Evolutionary conservation across 345 rosid species (phyloP).

Genomic region (Acer saccharum): DNA sequence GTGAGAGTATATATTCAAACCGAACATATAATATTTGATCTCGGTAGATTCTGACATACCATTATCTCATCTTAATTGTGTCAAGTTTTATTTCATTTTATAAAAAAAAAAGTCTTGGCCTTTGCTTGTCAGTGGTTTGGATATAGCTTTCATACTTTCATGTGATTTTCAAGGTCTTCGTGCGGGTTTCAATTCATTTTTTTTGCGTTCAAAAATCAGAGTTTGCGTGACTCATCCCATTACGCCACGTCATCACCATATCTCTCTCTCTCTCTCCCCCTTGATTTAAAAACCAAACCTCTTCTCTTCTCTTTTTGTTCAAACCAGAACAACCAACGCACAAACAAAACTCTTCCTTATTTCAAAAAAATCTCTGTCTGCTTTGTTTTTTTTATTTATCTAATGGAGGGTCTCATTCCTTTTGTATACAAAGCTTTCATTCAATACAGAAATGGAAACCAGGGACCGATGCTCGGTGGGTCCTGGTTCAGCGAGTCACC

Average conservation of each 20-base stretch:
- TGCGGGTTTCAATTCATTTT: slow-evolving; percentile 19
- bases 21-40: no score
- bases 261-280: slow-evolving; percentile 1
- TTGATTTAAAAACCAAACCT: slow-evolving; percentile 28
- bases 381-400: slow-evolving; percentile 16
- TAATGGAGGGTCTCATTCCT: slow-evolving; percentile 88
- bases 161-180: slow-evolving; percentile 24
- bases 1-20: no score
- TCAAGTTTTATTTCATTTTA: no score
- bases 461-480: slow-evolving; percentile 30
- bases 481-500: slow-evolving; percentile 62
- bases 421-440: slow-evolving; percentile 60
- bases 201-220: slow-evolving; percentile 9
- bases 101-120: neutral
- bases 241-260: slow-evolving; percentile 51
- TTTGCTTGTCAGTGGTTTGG: slow-evolving; percentile 30
- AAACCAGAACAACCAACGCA: neutral
- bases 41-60: no score
- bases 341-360: no score
- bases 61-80: no score
- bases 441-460: slow-evolving; percentile 64
- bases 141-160: slow-evolving; percentile 53
- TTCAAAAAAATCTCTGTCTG: slow-evolving; percentile 4
- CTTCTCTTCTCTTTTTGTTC: neutral
- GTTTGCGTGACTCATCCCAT: slow-evolving; percentile 32